These are phyloP conservation scores for Pisolithus microcarpus DNA, from an alignment of 768 basidiomycete species.

Conservation along the genomic window DNA sequence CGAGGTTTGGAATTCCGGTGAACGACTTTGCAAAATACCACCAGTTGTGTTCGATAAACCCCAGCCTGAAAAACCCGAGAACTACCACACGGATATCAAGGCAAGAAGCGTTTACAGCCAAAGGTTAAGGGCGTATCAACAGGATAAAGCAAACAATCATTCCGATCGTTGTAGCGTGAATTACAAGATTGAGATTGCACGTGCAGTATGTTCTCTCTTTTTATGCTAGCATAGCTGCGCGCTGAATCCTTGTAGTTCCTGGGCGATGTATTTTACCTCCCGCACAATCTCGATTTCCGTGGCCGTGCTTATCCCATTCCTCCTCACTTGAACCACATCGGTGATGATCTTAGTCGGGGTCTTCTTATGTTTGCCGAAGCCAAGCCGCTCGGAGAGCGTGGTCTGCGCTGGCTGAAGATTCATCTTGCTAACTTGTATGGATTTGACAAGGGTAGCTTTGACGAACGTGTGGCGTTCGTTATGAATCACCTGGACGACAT, in stretches of 20 bases:
- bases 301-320: slow-evolving; percentile 96
- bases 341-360: slow-evolving; percentile 88
- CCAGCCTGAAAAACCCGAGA: slow-evolving; percentile 47
- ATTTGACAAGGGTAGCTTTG: slow-evolving; percentile 90
- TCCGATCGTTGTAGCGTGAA: slow-evolving; percentile 90
- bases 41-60: slow-evolving; percentile 57
- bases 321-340: slow-evolving; percentile 91
- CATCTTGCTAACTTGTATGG: slow-evolving; percentile 92
- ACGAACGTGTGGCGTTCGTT: slow-evolving; percentile 81
- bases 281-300: slow-evolving; percentile 96
- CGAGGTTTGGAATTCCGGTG: slow-evolving; percentile 81
- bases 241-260: slow-evolving; percentile 51
- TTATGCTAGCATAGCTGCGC: background rate
- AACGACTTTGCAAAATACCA: slow-evolving; percentile 78
- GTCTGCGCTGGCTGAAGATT: slow-evolving; percentile 91
- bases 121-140: slow-evolving; percentile 47
- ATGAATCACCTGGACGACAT: slow-evolving; percentile 68
- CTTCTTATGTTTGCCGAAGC: slow-evolving; percentile 76
- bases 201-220: slow-evolving; percentile 52
- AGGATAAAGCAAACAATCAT: slow-evolving; percentile 73
- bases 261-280: slow-evolving; percentile 82
- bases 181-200: slow-evolving; percentile 94
- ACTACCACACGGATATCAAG: slow-evolving; percentile 46
- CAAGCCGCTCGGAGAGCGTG: slow-evolving; percentile 74
- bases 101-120: slow-evolving; percentile 48